These are phyloP conservation scores for Pachyrhizus erosus DNA, from an alignment of 306 rosid genomes.

Conservation along the genomic window DNA sequence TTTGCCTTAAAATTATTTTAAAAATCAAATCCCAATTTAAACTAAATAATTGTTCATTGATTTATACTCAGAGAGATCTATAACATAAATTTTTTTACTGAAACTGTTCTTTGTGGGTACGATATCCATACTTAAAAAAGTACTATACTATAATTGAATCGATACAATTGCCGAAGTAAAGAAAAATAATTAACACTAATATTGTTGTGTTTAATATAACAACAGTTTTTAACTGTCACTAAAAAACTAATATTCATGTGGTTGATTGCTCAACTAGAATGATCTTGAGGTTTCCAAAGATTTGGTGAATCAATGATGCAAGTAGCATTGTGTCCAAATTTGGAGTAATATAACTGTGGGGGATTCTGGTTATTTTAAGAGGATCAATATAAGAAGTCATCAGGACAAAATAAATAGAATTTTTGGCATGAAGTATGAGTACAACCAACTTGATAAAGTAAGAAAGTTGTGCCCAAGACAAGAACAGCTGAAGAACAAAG, in stretches of 20 bases:
- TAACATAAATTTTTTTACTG: no score
- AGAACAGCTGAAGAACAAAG: not conserved
- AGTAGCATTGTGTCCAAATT: not conserved
- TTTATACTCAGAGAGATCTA: no score
- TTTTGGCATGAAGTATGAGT: not conserved
- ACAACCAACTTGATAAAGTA: conserved; percentile 19
- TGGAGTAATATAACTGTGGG: not conserved
- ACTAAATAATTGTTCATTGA: no score
- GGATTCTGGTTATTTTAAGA: conserved; percentile 38
- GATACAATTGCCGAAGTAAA: conserved; percentile 41
- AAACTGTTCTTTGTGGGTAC: no score
- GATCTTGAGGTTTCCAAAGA: conserved; percentile 44
- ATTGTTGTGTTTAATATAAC: no score
- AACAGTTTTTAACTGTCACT: no score
- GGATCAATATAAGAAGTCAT: conserved; percentile 22
- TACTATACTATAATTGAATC: no score
- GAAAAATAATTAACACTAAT: conserved; percentile 36
- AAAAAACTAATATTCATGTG: conserved; percentile 39
- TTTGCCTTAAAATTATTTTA: no score
- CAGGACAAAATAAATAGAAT: not conserved
- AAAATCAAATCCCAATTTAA: no score
- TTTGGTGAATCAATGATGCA: conserved; percentile 44
- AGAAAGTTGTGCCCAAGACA: conserved; percentile 38
- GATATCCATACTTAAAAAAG: no score
- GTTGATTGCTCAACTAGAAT: conserved; percentile 59